Base-by-base conservation (phyloP, 192 early-diverging fungal species). In the Chytriomyces confervae region DNA sequence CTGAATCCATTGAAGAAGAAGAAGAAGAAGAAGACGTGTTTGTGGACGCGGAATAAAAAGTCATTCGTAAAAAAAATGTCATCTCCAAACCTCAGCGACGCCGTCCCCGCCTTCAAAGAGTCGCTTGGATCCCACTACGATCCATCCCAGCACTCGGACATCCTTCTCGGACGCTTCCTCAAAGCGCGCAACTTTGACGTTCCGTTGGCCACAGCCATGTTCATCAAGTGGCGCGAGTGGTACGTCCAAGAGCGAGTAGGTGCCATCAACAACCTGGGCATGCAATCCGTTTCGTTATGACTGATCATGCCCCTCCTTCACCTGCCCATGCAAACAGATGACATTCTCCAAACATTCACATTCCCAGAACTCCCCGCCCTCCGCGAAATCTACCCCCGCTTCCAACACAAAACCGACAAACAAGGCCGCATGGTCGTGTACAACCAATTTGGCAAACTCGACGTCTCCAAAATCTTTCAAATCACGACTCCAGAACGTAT, bases 401-500 rank as follows among this genome's bases (percentile, higher is more conserved):
- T 87, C 82, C 90, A 90, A 77, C 94, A 95, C 84, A 94, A 93
- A 68, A 87, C 86, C 71, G 95, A 96, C 86, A 93, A 89, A 73
- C 84, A 87, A 18, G 95, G 94, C 23, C 88, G 91, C 71, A 93
- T 93, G 5, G 82, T 96, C 63, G 94, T 94, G 76, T 93, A 95
- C 77, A 94, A 96, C 86, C 90, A 91, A 45, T 82, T 93, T 70
- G 93, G 93, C n/a, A 75, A 72, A 75, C 72, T 91, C 44, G 87
- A 91, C 68, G 79, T 89, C 61, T 81, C 84, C 66, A 79, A 82
- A 43, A 75, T 91, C 50, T 91, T 83, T 71, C 69, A 79, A 61
- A 70, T 86, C 51, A 89, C 89, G 2, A 86, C 81, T 36, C 62
- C 79, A 53, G 89, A 91, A n/a, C 84, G 90, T 20, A 83, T 91